A percentile compares a stretch with the other conserved stretches of the same genome.
These are phyloP conservation scores for Cystofilobasidium ferigula DNA, from an alignment of 768 basidiomycete genomes.

Conservation along the genomic window DNA sequence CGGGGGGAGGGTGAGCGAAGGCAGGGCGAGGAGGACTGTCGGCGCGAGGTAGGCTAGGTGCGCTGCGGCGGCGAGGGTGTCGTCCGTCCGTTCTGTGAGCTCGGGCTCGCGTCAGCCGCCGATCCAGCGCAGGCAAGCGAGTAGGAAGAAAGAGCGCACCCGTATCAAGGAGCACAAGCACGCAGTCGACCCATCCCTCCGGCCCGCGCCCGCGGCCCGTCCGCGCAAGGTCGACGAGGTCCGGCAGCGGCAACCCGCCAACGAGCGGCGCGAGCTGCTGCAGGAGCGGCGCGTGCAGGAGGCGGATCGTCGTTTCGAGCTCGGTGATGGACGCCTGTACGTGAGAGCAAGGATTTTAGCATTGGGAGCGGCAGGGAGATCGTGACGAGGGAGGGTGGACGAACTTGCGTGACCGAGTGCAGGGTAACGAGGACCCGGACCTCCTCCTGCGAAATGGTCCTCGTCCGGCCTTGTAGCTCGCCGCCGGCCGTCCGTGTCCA, in stretches of 20 bases:
- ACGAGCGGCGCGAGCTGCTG: neutral
- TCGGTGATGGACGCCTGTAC: neutral
- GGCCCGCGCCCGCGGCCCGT: neutral
- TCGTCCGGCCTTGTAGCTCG: neutral
- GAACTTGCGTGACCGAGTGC: neutral
- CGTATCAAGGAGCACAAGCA: neutral
- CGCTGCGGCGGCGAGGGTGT: neutral
- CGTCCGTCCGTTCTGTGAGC: neutral
- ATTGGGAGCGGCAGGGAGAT: neutral
- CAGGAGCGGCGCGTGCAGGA: neutral
- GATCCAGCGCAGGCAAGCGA: neutral
- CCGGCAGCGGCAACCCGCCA: neutral
- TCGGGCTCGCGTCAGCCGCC: neutral
- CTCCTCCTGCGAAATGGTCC: neutral
- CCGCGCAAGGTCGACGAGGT: neutral
- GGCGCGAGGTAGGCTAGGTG: neutral
- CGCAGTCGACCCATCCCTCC: neutral
- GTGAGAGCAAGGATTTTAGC: too few relatives aligned
- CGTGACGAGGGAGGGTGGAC: neutral
- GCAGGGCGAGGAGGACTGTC: neutral
- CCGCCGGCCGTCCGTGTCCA: neutral
- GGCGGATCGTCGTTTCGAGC: neutral
- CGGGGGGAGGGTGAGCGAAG: neutral
- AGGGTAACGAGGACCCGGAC: neutral
- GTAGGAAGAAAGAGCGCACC: neutral